Evolutionary conservation across 2,329 filamentous ascomycete species (phyloP).

Genomic region (Atkinsonella hypoxylon): DNA sequence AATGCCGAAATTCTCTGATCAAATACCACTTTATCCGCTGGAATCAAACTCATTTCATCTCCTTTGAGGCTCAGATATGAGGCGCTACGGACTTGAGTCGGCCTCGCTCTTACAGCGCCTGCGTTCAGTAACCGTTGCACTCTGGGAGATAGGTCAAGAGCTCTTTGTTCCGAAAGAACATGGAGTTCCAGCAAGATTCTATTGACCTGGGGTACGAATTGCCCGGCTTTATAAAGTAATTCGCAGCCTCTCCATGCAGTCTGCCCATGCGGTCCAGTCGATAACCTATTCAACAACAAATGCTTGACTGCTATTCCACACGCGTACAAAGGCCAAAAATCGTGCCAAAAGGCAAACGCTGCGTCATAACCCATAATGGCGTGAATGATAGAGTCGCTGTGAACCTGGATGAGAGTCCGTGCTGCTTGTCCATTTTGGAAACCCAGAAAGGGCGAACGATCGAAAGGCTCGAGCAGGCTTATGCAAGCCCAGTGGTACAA

Average conservation of each 20-base stretch:
- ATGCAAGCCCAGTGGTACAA: constrained; percentile 7
- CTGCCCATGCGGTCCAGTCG: background rate
- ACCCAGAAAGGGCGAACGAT: background rate
- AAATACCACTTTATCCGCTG: background rate
- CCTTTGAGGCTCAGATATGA: background rate
- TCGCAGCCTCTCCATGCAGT: constrained; percentile 5
- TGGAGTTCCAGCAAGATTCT: background rate
- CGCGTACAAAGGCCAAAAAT: constrained; percentile 11
- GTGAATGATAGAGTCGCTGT: constrained; percentile 10
- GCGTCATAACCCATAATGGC: constrained; percentile 15
- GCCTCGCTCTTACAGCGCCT: background rate
- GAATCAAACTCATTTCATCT: background rate
- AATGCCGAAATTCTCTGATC: background rate
- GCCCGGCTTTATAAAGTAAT: constrained; percentile 3
- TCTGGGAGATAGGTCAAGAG: background rate
- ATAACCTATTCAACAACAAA: background rate
- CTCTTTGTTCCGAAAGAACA: background rate
- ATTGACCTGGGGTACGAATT: constrained; percentile 4
- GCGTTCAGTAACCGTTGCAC: background rate
- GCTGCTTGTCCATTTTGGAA: constrained; percentile 2
- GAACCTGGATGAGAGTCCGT: constrained; percentile 1
- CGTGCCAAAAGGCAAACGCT: constrained; percentile 12
- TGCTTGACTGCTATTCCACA: constrained; percentile 4
- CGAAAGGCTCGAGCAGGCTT: constrained; percentile 6
- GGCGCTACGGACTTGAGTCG: background rate